phyloP scores from a whole-genome alignment of 768 basidiomycete species.

The Pulveroboletus frians region DNA sequence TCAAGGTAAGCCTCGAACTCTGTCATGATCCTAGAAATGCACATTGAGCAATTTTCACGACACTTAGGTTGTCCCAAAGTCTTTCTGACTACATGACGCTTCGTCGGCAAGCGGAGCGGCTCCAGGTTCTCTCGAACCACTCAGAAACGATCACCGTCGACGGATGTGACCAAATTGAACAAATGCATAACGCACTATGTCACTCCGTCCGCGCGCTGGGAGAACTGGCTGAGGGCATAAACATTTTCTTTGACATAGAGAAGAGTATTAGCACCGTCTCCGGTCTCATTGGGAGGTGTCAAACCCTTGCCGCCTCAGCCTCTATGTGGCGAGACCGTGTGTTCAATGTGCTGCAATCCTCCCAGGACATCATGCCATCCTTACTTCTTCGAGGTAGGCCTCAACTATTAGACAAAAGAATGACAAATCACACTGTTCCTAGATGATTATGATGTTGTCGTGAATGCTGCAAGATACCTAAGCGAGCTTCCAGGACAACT shows the following conservation, averaged over 20 bases:
- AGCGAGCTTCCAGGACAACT: constrained; percentile 22
- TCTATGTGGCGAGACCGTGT: constrained; percentile 27
- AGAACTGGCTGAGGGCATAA: constrained; percentile 35
- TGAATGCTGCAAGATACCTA: constrained; percentile 24
- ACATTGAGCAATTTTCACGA: background rate
- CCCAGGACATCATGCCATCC: constrained; percentile 21
- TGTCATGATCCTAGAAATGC: background rate
- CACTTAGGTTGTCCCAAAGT: constrained; percentile 14
- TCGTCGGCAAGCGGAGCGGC: constrained; percentile 13
- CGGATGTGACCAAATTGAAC: constrained; percentile 8
- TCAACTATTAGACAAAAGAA: background rate
- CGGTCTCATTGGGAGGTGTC: constrained; percentile 27
- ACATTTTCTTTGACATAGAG: constrained; percentile 31
- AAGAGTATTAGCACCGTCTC: constrained; percentile 14
- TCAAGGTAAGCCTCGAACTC: constrained; percentile 48
- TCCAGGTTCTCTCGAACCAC: constrained; percentile 19
- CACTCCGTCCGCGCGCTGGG: constrained; percentile 29
- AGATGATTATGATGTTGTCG: constrained; percentile 36
- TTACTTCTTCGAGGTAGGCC: constrained; percentile 37
- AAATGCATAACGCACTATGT: constrained; percentile 17
- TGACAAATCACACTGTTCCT: background rate
- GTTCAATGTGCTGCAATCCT: constrained; percentile 15
- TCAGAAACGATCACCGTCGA: constrained; percentile 20
- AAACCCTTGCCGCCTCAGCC: constrained; percentile 21
- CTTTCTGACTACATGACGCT: constrained; percentile 16